Conservation (phyloP, 306 rosid genomes). For the Lathyrus aphaca region DNA sequence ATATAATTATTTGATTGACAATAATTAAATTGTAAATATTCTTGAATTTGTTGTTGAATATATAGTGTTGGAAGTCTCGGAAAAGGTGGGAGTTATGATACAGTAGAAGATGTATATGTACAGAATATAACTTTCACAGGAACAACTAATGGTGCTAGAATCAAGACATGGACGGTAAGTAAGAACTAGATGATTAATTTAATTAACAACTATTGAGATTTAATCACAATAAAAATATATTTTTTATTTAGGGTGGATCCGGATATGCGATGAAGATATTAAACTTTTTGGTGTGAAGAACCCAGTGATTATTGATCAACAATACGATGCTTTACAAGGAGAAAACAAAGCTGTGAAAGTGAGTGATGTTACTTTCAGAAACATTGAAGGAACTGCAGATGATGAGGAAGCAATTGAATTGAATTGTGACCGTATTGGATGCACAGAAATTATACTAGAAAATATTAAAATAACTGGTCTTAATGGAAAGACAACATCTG, state of each 20-base stretch:
- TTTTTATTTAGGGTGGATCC: neutral
- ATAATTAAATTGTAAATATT: neutral
- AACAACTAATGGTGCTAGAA: conserved; percentile 58
- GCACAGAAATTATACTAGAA: neutral
- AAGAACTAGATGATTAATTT: neutral
- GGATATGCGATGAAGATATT: conserved; percentile 29
- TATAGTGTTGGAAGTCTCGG: conserved; percentile 64
- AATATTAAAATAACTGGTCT: neutral
- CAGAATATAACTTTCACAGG: conserved; percentile 42
- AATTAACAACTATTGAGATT: neutral
- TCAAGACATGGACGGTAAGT: conserved; percentile 58
- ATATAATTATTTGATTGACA: neutral
- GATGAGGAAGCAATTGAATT: neutral
- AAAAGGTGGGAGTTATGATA: conserved; percentile 15
- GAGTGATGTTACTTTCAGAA: conserved; percentile 33
- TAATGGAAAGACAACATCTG: neutral
- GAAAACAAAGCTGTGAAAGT: conserved; percentile 33
- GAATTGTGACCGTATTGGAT: neutral
- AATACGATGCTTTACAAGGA: neutral
- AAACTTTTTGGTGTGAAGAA: conserved; percentile 12
- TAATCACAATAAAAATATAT: neutral
- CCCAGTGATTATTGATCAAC: conserved; percentile 52
- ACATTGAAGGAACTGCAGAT: neutral
- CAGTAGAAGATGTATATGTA: conserved; percentile 53
- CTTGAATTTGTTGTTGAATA: neutral